Base-by-base conservation (phyloP, 176 grass and related monocot genomes). In the Areca catechu region DNA sequence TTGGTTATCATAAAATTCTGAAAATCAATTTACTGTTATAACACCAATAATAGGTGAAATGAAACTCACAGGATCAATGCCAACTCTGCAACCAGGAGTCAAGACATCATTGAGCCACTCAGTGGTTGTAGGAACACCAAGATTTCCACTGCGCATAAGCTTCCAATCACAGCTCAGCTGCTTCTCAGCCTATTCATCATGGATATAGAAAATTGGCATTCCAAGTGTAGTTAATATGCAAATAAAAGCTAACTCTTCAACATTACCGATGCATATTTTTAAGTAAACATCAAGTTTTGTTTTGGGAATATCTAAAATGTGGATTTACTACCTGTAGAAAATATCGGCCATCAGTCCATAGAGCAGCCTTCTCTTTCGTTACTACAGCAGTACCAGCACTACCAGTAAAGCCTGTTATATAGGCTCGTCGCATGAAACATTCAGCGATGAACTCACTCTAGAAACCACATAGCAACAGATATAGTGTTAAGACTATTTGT, bases 321-420 rank as follows among this genome's bases (percentile, higher is more conserved):
- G 19, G 53, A 49, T 69, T 25, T 12, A 43, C 4, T 74, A 96
- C 91, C 91, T 96, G 91, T 15, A 96, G 83, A 67, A 96, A 96
- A 76, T 96, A 96, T 1, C 91, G 83, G 14, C 91, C 91, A 86
- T 96, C 91, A 20, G 91, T 96, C 91, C 91, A 96, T n/a, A 96
- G 72, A 63, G 83, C 86, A 34, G 86, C 91, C 57, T 82, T 87
- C 50, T 82, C 69, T 90, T 90, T 96, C 2, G 91, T 96, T 52
- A 96, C 77, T 10, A 96, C 91, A 67, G 86, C 86, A 52, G 91
- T 96, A 65, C 91, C 91, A 74, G 91, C 91, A 81, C 91, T 96
- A 14, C 91, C 91, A 34, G 91, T 96, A 74, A 96, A 96, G 4
- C 80, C 86, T 24, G 91, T 82, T 52, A 96, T 71, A 62, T 79